Conservation (phyloP, 805 yeast species). For the Debaryomyces prosopidis region DNA sequence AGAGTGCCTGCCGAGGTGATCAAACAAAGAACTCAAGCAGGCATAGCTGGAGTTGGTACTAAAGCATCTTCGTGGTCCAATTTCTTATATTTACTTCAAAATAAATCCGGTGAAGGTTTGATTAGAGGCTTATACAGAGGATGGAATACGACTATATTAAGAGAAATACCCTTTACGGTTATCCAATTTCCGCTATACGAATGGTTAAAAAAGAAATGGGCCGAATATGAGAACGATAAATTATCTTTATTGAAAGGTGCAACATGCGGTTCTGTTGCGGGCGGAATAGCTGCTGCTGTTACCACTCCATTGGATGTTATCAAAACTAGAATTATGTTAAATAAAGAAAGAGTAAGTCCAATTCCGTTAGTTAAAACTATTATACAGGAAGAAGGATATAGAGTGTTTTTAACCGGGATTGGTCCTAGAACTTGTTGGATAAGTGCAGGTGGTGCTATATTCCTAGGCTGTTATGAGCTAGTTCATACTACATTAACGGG, state of each 20-base stretch:
- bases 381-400: conserved; percentile 69
- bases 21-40: conserved; percentile 86
- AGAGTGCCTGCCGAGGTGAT: conserved; percentile 97
- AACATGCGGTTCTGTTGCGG: conserved; percentile 77
- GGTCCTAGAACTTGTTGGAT: conserved; percentile 98
- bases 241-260: conserved; percentile 77
- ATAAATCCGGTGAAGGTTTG: conserved; percentile 76
- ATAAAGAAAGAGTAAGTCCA: conserved; percentile 48
- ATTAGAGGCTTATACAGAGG: conserved; percentile 85
- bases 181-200: conserved; percentile 96
- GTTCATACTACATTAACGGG: conserved; percentile 42
- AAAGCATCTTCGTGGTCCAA: conserved; percentile 67
- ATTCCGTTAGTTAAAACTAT: conserved; percentile 50
- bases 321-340: conserved; percentile 84
- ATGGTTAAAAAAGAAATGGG: conserved; percentile 64
- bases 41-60: conserved; percentile 31
- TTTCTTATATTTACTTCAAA: conserved; percentile 58
- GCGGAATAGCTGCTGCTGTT: conserved; percentile 77
- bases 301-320: conserved; percentile 82
- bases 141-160: conserved; percentile 85
- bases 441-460: conserved; percentile 97
- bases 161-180: conserved; percentile 96
- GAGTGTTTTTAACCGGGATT: conserved; percentile 76
- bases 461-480: conserved; percentile 89
- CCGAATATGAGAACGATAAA: conserved; percentile 28